Evolutionary conservation across 2,329 filamentous ascomycete species (phyloP).

Genomic region (Moelleriella libera): DNA sequence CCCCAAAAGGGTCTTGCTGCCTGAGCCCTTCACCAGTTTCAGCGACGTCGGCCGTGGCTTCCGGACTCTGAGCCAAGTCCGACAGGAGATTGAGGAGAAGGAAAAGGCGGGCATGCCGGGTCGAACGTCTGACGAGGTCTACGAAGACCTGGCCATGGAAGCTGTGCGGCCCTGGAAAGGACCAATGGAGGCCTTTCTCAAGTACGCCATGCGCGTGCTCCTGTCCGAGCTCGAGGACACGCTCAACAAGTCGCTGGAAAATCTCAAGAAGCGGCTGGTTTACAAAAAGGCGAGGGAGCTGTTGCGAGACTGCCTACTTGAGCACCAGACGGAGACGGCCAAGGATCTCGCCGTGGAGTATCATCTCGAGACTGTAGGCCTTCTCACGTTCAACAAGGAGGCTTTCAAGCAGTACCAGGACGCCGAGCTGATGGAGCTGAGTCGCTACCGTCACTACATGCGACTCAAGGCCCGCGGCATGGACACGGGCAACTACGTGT

Average conservation of each 20-base stretch:
- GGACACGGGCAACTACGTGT: slow-evolving; percentile 4
- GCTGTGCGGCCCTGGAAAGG: slow-evolving; percentile 43
- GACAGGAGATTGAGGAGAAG: slow-evolving; percentile 37
- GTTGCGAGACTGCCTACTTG: slow-evolving; percentile 28
- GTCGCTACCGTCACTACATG: slow-evolving; percentile 32
- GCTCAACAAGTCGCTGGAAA: slow-evolving; percentile 31
- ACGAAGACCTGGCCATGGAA: slow-evolving; percentile 41
- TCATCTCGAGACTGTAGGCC: slow-evolving; percentile 35
- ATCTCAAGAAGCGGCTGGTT: slow-evolving; percentile 31
- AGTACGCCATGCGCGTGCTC: slow-evolving; percentile 32
- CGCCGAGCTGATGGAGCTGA: slow-evolving; percentile 30
- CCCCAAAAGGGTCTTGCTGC: slow-evolving; percentile 8
- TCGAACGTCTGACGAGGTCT: slow-evolving; percentile 44
- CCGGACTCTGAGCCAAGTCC: slow-evolving; percentile 35
- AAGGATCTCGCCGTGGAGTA: slow-evolving; percentile 29
- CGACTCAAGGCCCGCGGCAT: slow-evolving; percentile 28
- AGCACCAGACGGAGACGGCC: slow-evolving; percentile 20
- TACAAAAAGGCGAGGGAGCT: slow-evolving; percentile 31
- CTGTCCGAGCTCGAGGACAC: slow-evolving; percentile 29
- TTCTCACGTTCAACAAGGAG: slow-evolving; percentile 43
- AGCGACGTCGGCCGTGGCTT: slow-evolving; percentile 23
- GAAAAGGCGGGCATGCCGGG: slow-evolving; percentile 43
- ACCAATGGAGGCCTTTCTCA: slow-evolving; percentile 35
- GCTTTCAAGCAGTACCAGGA: slow-evolving; percentile 29
- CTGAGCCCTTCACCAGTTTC: slow-evolving; percentile 24